Evolutionary conservation across 352 stramenopile species (phyloP), one percentile per base, ranked within the genome.

Genomic region (Globisporangium perplexum): DNA sequence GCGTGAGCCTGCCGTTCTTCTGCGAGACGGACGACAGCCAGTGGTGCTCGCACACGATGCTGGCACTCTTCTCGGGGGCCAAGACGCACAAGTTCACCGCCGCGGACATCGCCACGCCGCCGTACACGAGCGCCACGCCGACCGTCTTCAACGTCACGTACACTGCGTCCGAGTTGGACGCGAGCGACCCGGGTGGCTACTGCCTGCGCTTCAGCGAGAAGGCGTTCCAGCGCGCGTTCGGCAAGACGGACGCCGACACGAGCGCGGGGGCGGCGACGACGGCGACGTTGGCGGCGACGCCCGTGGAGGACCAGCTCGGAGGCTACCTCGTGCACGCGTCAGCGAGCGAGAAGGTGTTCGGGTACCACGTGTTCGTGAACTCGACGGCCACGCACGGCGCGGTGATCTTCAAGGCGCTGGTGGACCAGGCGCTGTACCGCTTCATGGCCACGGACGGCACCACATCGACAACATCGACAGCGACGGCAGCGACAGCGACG

Each of bases 291-390:
- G 86, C 96, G 0, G 47, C 55, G 41, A 62, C 53, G 1, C 54
- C 63, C 1, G 60, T 70, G 3, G 60, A 63, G 6, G 60, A 60
- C 5, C 74, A 82, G 52, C 77, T 66, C 28, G 72, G 69, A 18
- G 65, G 60, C 14, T 74, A 71, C 47, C 49, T 83, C 7, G 52
- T 79, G 7, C 59, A 76, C 38, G 64, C 47, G 7, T 74, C 64
- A 17, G 44, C 20, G 14, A 51, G 41, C 3, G 60, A 65, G 41
- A 62, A 60, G 23, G 57, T 75, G 14, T 71, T 86, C 30, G 64
- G 74, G 14, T 86, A 86, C 57, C 59, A 79, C 28, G 41, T 84
- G 4, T 61, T 81, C 14, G 66, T 81, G 7, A 86, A 86, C 59
- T 77, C 73, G 8, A 75, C 75, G 7, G 39, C 65, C 20, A 46